Evolutionary conservation across 129 eudicot genomes (phyloP), one percentile per base, ranked within the genome.

Genomic region (Saussurea involucrata): DNA sequence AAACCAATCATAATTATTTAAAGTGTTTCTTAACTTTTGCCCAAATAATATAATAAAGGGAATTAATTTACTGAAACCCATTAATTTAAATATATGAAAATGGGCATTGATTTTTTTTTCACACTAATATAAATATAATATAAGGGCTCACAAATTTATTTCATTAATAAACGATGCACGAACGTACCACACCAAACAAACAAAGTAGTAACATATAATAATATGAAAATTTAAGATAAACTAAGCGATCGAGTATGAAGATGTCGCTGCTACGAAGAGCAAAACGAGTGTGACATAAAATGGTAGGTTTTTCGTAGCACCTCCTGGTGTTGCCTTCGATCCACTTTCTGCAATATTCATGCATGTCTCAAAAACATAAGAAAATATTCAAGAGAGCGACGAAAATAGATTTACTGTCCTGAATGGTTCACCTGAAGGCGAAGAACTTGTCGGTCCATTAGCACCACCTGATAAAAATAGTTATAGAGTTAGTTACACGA

Each of bases 251-350:
- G n/a, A 4, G 18, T 68, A 68, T 3, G 58, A 42, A 28, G 66
- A 64, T 68, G 27, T 74, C 29, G 72, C 44, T 58, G 66, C 71
- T 63, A 60, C 27, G 71, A 81, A 21, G 21, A 81, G 17, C 37
- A 68, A 8, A 29, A 81, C 34, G 6, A 12, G 68, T 28, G 76
- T 75, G 11, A 8, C 71, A 80, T 55, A 80, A 28, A 68, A 15
- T 15, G 76, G 64, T 66, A 36, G 27, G 11, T 27, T 67, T 53
- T 66, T 67, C 15, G 4, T 27, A 17, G 75, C 63, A 4, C 61
- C 71, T 68, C 76, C 80, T 0, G 84, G 84, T 15, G 80, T 81
- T 2, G 58, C 60, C 80, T 75, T 81, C 32, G 80, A 74, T 3
- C 80, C 80, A 3, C 58, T 17, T 9, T 64, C 84, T 81, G 36